Evolutionary conservation across 495 filamentous ascomycete genomes (phyloP), one percentile per base, ranked within the genome.

Genomic region (Lichina pygmaea): DNA sequence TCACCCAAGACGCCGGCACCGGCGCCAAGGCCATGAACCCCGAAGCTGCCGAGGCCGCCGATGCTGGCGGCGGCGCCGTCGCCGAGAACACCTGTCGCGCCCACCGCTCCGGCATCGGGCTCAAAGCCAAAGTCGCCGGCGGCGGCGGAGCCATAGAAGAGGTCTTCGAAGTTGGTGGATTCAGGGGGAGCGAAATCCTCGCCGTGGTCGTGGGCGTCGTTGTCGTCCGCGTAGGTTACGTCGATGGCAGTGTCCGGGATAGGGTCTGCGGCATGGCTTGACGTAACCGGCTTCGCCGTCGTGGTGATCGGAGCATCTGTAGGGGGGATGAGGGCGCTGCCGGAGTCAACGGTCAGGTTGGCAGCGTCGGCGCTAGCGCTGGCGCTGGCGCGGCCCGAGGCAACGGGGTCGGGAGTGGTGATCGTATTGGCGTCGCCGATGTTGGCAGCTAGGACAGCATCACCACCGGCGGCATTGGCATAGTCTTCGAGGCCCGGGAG

Each of bases 401-500:
- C n/a, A 38, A n/a, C n/a, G 11, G 13, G 11, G 13, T 15, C 36
- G 13, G 36, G 36, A 39, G 3, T 11, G 10, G 36, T 3, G 10
- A 39, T 39, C 3, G 3, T 39, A 11, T 11, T 6, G 13, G 10
- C 36, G 2, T 39, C 36, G 36, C 36, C 36, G 24, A 24, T 24
- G 4, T 24, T 24, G 24, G 24, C 24, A 2, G 24, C 24, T 4
- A 24, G 24, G 4, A 24, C 24, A 24, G 24, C 24, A 24, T 24
- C 11, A 34, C 44, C 41, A 15, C 44, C 46, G 9, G 38, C 41
- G 11, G 47, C 47, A 30, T 49, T 49, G 31, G 47, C 47, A 47
- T 49, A 49, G 2, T 24, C 46, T 47, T 49, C 43, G 15, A 49
- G 37, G 7, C 47, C 47, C 8, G 47, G 47, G 4, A 49, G 36